Evolutionary conservation across 169 alveolate genomes (phyloP).

Genomic region (Perkinsus chesapeaki): DNA sequence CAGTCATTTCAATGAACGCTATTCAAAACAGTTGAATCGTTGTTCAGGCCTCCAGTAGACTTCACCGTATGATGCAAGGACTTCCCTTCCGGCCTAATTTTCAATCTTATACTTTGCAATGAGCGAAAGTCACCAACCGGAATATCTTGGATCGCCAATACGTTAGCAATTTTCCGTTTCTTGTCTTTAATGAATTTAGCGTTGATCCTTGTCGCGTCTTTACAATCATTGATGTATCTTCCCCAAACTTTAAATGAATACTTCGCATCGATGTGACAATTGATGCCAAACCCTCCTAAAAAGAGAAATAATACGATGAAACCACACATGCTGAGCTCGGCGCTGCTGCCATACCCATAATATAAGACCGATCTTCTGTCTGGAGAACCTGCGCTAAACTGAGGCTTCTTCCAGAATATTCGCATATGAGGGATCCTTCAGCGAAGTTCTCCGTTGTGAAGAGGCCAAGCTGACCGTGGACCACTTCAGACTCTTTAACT

Average conservation of each 20-base stretch:
- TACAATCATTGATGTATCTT: background rate
- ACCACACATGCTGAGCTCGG: background rate
- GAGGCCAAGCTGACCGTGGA: background rate
- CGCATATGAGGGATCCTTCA: background rate
- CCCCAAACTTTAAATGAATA: background rate
- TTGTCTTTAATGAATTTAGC: background rate
- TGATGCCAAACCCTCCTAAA: background rate
- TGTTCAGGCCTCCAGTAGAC: background rate
- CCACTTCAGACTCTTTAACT: background rate
- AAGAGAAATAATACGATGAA: background rate
- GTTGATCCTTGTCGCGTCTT: background rate
- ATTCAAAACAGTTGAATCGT: background rate
- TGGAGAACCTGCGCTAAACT: background rate
- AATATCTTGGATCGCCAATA: background rate
- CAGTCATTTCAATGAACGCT: no score
- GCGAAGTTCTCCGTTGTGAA: background rate
- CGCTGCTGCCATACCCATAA: background rate
- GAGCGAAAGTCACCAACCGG: background rate
- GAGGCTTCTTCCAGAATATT: background rate
- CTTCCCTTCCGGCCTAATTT: background rate
- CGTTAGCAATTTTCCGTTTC: background rate
- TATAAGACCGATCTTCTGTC: background rate
- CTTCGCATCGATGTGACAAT: background rate
- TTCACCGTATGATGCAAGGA: background rate
- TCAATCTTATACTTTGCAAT: no score